Conservation (phyloP, 1,284 basidiomycete genomes). For the Trametes polyzona region DNA sequence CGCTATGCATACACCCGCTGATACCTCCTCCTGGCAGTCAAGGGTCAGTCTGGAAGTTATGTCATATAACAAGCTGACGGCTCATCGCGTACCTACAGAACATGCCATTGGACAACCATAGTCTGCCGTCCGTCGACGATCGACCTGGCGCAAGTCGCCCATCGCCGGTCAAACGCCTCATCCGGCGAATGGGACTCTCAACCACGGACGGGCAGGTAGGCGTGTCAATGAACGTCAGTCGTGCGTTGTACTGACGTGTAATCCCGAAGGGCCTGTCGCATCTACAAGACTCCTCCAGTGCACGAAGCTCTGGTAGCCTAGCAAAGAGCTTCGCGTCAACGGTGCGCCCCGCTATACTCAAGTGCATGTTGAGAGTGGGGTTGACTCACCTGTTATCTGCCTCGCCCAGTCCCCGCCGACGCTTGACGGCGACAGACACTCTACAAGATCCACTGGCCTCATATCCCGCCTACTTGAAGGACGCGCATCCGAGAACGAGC, state of each 20-base stretch:
- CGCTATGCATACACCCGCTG: not conserved
- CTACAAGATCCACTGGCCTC: not conserved
- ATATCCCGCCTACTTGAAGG: not conserved
- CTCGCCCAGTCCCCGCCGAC: not conserved
- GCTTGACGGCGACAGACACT: not conserved
- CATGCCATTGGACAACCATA: not conserved
- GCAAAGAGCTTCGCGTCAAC: conserved; percentile 4
- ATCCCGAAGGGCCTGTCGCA: not conserved
- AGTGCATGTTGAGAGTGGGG: too few relatives aligned
- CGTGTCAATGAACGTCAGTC: too few relatives aligned
- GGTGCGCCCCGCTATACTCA: not conserved
- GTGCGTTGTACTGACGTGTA: not conserved
- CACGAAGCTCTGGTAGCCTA: conserved; percentile 4
- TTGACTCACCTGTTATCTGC: not conserved
- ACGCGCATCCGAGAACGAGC: not conserved
- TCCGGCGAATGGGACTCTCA: conserved; percentile 4
- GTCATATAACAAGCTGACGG: not conserved
- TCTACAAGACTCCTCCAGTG: not conserved
- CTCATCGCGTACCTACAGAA: not conserved
- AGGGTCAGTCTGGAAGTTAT: not conserved
- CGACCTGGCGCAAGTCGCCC: not conserved
- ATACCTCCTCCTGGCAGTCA: not conserved
- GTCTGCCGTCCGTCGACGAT: not conserved
- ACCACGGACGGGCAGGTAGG: not conserved
- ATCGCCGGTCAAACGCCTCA: not conserved